Evolutionary conservation across 805 yeast species (phyloP), one percentile per base, ranked within the genome.

Genomic region (Wickerhamiella lipophila): DNA sequence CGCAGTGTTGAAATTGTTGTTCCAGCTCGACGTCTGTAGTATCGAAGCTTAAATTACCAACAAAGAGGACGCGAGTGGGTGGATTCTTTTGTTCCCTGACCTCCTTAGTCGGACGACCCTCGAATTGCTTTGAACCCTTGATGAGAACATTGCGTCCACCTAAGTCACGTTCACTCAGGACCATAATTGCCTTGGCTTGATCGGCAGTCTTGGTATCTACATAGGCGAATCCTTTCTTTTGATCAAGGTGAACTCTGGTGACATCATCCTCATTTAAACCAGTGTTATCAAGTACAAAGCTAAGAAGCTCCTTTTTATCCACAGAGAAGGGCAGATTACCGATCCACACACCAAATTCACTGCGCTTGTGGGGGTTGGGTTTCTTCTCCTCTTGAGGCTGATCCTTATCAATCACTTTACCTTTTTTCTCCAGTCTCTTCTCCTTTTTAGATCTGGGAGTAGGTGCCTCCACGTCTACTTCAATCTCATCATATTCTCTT

Each of bases 281-380:
- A n/a, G 36, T 36, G 13, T 52, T 50, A 13, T 29, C 46, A 25
- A 60, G 81, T 6, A 92, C 64, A 55, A 82, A 86, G 48, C 78
- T 71, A 12, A 68, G 68, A 29, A 92, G 60, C 54, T 87, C 94
- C 30, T 82, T 89, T 56, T 74, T 78, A 0, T 79, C 72, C 4
- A 96, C 85, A 47, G 84, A 92, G 59, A 81, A 92, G 0, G 95
- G 73, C 54, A 92, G 66, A 62, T 92, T 92, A 39, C 98, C 98
- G 42, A 92, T 76, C 98, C 98, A 92, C 30, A 87, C 92, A 41
- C 94, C 94, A 59, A 43, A 58, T 13, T 60, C 60, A 4, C 61
- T 51, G 6, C 50, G 49, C 53, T 59, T 48, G 23, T 44, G 21
- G 23, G 40, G 38, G 25, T 12, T 8, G 1, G 54, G 51, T 16